Evolutionary conservation across 495 filamentous ascomycete species (phyloP), one percentile per base, ranked within the genome.

Genomic region (Letharia columbiana): DNA sequence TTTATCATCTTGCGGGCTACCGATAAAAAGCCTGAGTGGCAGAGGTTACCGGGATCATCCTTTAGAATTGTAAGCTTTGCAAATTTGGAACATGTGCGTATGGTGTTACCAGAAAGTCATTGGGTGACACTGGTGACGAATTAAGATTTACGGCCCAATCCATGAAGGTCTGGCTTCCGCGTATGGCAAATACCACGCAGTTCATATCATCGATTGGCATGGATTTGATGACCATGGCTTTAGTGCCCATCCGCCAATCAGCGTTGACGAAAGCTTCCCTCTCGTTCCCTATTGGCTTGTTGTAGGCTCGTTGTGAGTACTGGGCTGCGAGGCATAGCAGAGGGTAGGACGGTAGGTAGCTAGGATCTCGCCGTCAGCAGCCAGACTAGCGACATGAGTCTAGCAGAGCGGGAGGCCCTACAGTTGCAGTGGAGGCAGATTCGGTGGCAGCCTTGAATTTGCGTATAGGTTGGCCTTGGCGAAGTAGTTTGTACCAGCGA

Each of bases 81-180:
- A 39, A 12, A 13, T 20, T 33, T 13, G n/a, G 28, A 17, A 49
- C 3, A 45, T 49, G 17, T 6, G 6, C 6, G n/a, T 44, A 31
- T 54, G 20, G 35, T 15, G 4, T 70, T 73, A 84, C 82, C 11
- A 95, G 72, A 68, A 93, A 92, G 0, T 83, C 85, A 0, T 65
- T 63, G 0, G 90, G 88, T 2, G 82, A 76, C 0, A 79, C 78
- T 4, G 90, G 90, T 11, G 80, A 81, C 0, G 84, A 82, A 31
- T 86, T 83, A 8, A 91, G 79, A 71, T 95, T 95, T 11, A 92
- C 88, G 4, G 86, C 81, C 90, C 90, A 94, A 75, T 94, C 90
- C 78, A 89, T 86, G 71, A 91, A 89, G 2, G 83, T 89, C 42
- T 90, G 85, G 0, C 83, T 90, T 2, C 90, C 90, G 9, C 90